Evolutionary conservation across 2,329 filamentous ascomycete genomes (phyloP).

Genomic region (Cytospora chrysosperma): DNA sequence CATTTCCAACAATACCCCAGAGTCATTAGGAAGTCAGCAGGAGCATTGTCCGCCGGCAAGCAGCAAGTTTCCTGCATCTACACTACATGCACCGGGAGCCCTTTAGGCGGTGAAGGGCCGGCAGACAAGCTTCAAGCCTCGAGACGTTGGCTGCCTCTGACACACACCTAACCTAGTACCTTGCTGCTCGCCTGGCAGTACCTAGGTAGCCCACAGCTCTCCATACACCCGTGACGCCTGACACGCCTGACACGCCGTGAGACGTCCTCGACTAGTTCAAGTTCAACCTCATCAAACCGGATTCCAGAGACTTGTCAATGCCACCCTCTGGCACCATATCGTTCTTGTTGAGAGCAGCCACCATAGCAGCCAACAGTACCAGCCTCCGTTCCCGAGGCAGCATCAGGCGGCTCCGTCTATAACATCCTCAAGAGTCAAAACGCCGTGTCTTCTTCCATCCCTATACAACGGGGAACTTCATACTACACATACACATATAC

Average conservation of each 20-base stretch:
- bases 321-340: slow-evolving; percentile 5
- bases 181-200: slow-evolving; percentile 24
- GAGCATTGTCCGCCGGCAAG: neutral
- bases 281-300: slow-evolving; percentile 9
- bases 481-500: neutral
- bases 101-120: slow-evolving; percentile 35
- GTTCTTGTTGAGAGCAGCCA: neutral
- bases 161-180: slow-evolving; percentile 12
- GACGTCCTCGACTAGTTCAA: neutral
- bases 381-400: neutral
- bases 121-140: too few species aligned
- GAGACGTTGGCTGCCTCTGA: slow-evolving; percentile 36
- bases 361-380: neutral
- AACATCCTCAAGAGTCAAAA: neutral
- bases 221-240: neutral
- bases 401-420: slow-evolving; percentile 8
- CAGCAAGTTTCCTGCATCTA: slow-evolving; percentile 26
- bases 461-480: slow-evolving; percentile 7
- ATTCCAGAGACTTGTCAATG: slow-evolving; percentile 10
- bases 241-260: slow-evolving; percentile 8
- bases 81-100: slow-evolving; percentile 27
- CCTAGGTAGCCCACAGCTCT: slow-evolving; percentile 10
- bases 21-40: neutral
- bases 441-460: neutral
- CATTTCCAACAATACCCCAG: neutral